Base-by-base conservation (phyloP, 2,329 filamentous ascomycete species). In the Pestalotiopsis sp. region DNA sequence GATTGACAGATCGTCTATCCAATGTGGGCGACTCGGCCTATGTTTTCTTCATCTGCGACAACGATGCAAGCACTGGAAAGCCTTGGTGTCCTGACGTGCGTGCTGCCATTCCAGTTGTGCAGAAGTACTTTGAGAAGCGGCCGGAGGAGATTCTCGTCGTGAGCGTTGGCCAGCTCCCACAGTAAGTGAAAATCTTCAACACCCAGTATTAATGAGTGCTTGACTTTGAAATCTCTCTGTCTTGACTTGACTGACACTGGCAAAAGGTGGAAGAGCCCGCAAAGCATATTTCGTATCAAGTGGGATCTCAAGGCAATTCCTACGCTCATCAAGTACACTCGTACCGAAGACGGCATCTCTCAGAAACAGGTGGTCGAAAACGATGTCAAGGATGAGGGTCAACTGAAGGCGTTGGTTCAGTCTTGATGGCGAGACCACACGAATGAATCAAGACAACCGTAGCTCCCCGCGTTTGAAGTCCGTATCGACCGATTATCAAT, bases 21-120 rank as follows among this genome's bases (percentile, higher is more conserved):
- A 35, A 48, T n/a, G 52, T 59, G 5, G 64, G 64, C 55, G 64
- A 66, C 20, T 66, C 64, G 35, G 52, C 52, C 13, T 59, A 66
- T 20, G 9, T 66, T 6, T 55, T 66, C 30, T 66, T 66, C 64
- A 66, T 66, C 35, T 38, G 17, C 52, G 64, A 66, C 64, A 59
- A 66, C 30, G 64, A 66, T 38, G 30, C 40, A 9, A 22, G 17
- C 9, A 66, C 64, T 22, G 64, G 64, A 11, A 52, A 66, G 35
- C 64, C 64, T 11, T 66, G 64, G 64, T 66, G 64, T 13, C 64
- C 64, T 14, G 64, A 66, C n/a, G 64, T 66, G n/a, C 64, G 64
- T 6, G 64, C 64, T 35, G 64, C 64, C 55, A 26, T 66, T 20
- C 64, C 64, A 3, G 52, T 66, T 9, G 39, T 66, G 39, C 52